Evolutionary conservation across 257 asterid genomes (phyloP), one percentile per base, ranked within the genome.

Genomic region (Salvia rosmarinus): DNA sequence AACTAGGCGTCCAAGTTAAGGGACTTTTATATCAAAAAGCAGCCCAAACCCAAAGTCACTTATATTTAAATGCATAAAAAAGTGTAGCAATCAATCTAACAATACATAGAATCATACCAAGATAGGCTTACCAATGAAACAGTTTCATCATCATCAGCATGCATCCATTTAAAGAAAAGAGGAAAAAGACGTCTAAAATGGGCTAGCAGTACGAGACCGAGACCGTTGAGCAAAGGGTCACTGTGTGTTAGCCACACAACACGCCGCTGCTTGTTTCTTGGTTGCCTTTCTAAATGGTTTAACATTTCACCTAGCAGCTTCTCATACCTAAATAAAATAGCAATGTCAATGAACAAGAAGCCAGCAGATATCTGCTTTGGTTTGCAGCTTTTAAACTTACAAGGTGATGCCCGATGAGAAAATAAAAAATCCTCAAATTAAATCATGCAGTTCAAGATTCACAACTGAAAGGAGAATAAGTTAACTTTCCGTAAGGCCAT

Each of bases 81-180:
- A 30, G 16, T 11, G n/a, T n/a, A n/a, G n/a, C n/a, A 56, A 37
- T 11, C 7, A 0, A 17, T 21, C 37, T 20, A 19, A 57, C 43
- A 21, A 51, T 7, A n/a, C 39, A 67, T 8, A 25, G 8, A 30
- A n/a, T 49, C 28, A 49, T 28, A 9, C n/a, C 73, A 71, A 51
- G 66, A 67, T 37, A 58, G 65, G 59, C 85, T 76, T 74, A 94
- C 99, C 91, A 94, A 85, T 75, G 85, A 55, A 76, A 94, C 88
- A 7, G 99, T 94, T 55, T 75, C 88, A 75, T 94, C 96, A 73
- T 91, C 99, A 72, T 94, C 96, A 42, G 86, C 89, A 78, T 94
- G 97, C 88, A 94, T 83, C 97, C 97, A 94, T 73, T 80, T 82
- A 60, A 87, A 91, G 93, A 91, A 88, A 55, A 94, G 96, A 4